A percentile compares a stretch with the other conserved stretches of the same genome.
Conservation (phyloP, 2,329 filamentous ascomycete genomes). For the Aspergillus chevalieri region DNA sequence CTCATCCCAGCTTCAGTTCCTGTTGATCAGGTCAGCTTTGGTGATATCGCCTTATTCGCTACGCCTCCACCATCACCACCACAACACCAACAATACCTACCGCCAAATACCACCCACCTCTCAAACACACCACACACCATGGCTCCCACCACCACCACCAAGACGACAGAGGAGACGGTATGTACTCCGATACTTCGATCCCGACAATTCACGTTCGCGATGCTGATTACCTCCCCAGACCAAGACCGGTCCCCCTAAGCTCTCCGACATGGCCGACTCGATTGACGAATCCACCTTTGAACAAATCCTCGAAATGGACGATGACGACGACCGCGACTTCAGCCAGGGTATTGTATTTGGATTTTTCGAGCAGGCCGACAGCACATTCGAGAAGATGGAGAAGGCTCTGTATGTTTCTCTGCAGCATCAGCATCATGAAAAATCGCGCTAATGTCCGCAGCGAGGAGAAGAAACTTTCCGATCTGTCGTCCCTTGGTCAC, state of each 20-base stretch:
- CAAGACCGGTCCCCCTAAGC: constrained; percentile 44
- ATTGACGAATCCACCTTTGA: constrained; percentile 78
- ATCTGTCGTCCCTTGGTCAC: constrained; percentile 79
- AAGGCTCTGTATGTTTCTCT: constrained; percentile 63
- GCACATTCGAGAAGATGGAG: constrained; percentile 83
- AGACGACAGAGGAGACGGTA: constrained; percentile 22
- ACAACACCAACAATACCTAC: neutral
- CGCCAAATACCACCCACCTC: neutral
- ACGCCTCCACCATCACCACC: neutral
- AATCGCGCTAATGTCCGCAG: constrained; percentile 39
- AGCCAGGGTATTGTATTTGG: constrained; percentile 81
- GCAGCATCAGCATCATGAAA: neutral
- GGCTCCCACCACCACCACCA: constrained; percentile 23
- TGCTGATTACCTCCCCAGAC: constrained; percentile 21
- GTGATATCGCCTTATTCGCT: neutral
- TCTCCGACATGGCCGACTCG: constrained; percentile 63
- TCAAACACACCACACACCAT: constrained; percentile 13
- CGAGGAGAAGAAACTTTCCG: constrained; percentile 59
- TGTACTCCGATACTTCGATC: constrained; percentile 5
- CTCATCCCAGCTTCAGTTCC: neutral
- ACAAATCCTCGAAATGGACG: constrained; percentile 98
- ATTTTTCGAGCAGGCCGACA: constrained; percentile 86
- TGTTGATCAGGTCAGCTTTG: neutral
- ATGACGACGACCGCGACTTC: constrained; percentile 81
- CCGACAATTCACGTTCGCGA: constrained; percentile 2